A percentile compares a stretch with the other conserved stretches of the same genome.
Evolutionary conservation across 192 early-diverging fungal genomes (phyloP).

Genomic region (Podila clonocystis): DNA sequence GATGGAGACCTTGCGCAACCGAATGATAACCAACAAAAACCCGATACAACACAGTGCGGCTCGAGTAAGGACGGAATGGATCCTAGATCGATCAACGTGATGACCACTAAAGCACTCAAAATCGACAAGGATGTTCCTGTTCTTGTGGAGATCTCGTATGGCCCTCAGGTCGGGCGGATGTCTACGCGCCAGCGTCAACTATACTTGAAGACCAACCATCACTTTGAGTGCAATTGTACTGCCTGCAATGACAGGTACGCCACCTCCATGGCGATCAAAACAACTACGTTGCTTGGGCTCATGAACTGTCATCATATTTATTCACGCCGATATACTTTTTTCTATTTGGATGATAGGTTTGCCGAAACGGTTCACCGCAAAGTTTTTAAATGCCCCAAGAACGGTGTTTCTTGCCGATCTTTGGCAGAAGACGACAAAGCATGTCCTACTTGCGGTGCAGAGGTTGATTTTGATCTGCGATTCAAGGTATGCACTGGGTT

Average conservation of each 20-base stretch:
- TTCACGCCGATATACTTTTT: not conserved
- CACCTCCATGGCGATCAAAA: not conserved
- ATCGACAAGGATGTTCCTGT: conserved; percentile 15
- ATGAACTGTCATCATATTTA: not conserved
- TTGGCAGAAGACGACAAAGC: conserved; percentile 24
- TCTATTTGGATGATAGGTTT: conserved; percentile 3
- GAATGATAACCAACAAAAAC: not conserved
- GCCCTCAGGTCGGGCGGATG: conserved; percentile 40
- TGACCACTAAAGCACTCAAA: conserved; percentile 18
- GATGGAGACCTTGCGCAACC: not conserved
- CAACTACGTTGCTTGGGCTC: not conserved
- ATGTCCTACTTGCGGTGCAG: conserved; percentile 35
- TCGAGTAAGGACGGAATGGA: not conserved
- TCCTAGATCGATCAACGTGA: conserved; percentile 34
- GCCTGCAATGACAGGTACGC: conserved; percentile 42
- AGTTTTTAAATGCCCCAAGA: conserved; percentile 33
- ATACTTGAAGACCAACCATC: conserved; percentile 8
- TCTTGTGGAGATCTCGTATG: conserved; percentile 38
- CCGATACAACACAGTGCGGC: too few species aligned
- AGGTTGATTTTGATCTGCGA: conserved; percentile 12
- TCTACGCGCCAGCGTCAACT: conserved; percentile 16
- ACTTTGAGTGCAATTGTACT: conserved; percentile 48
- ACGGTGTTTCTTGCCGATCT: conserved; percentile 20
- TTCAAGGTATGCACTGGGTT: conserved; percentile 11
- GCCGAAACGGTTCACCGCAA: conserved; percentile 25